These are phyloP conservation scores for Erythrophleum ivorense DNA, from an alignment of 331 rosid genomes.

Conservation along the genomic window DNA sequence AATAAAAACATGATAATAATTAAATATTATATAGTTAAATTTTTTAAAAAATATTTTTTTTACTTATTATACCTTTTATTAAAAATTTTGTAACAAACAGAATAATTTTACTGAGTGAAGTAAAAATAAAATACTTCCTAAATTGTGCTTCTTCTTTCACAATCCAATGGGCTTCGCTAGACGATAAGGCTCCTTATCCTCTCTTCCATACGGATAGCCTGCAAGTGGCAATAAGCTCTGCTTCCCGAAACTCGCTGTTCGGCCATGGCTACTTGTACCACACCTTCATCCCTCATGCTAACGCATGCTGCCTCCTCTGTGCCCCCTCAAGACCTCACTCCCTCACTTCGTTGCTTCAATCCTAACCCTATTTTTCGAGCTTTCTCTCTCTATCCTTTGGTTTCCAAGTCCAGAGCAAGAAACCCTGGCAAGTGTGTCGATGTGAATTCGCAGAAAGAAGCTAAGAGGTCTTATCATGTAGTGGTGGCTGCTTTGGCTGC, in stretches of 20 bases:
- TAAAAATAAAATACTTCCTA: not conserved
- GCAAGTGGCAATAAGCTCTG: not conserved
- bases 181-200: slow-evolving; percentile 42
- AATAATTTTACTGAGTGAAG: no score
- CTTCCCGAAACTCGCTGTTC: slow-evolving; percentile 24
- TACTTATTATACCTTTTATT: no score
- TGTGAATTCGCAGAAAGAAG: slow-evolving; percentile 38
- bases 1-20: no score
- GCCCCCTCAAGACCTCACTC: slow-evolving; percentile 53
- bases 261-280: slow-evolving; percentile 53
- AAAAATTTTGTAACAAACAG: no score
- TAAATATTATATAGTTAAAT: no score
- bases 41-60: no score
- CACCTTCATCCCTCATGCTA: slow-evolving; percentile 58
- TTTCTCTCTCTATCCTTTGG: slow-evolving; percentile 48
- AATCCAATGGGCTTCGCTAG: not conserved
- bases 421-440: slow-evolving; percentile 35
- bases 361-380: slow-evolving; percentile 45
- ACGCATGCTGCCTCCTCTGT: slow-evolving; percentile 54
- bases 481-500: slow-evolving; percentile 60
- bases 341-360: slow-evolving; percentile 60
- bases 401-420: slow-evolving; percentile 38
- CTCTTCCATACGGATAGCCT: slow-evolving; percentile 26
- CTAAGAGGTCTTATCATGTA: slow-evolving; percentile 34
- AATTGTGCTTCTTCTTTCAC: not conserved